A percentile compares a stretch with the other conserved stretches of the same genome.
Evolutionary conservation across 345 rosid species (phyloP).

Genomic region (Eucalyptus pauciflora): DNA sequence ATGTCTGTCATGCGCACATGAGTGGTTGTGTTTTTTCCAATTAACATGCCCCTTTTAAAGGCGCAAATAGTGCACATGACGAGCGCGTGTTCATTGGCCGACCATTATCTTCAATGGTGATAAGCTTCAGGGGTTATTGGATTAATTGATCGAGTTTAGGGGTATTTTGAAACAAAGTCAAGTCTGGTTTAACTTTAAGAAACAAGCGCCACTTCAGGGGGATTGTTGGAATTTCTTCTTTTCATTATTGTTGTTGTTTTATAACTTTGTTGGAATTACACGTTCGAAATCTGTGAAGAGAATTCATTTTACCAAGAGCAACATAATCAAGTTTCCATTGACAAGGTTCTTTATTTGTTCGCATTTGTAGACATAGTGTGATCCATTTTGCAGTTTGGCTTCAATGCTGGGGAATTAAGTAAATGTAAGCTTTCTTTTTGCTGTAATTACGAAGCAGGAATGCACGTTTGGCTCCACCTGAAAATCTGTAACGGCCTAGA

Average conservation of each 20-base stretch:
- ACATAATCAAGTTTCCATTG: not conserved
- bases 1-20: not conserved
- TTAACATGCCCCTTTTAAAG: not conserved
- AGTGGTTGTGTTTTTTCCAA: not conserved
- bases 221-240: not conserved
- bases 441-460: not conserved
- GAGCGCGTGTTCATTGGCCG: not conserved
- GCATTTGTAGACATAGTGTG: not conserved
- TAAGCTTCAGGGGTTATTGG: not conserved
- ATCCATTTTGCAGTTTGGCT: not conserved
- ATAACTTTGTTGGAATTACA: not conserved
- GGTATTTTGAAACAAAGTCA: not conserved
- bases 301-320: not conserved
- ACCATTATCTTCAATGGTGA: not conserved
- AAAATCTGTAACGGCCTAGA: not conserved
- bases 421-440: not conserved
- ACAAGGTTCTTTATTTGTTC: not conserved
- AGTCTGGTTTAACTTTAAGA: not conserved
- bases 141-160: not conserved
- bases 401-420: not conserved
- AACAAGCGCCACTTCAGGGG: not conserved
- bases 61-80: not conserved
- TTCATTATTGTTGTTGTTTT: not conserved
- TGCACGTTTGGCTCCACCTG: not conserved
- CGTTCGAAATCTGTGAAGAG: not conserved